These are phyloP conservation scores for Blastocystis sp. DNA, from an alignment of 352 stramenopile species.

Conservation along the genomic window DNA sequence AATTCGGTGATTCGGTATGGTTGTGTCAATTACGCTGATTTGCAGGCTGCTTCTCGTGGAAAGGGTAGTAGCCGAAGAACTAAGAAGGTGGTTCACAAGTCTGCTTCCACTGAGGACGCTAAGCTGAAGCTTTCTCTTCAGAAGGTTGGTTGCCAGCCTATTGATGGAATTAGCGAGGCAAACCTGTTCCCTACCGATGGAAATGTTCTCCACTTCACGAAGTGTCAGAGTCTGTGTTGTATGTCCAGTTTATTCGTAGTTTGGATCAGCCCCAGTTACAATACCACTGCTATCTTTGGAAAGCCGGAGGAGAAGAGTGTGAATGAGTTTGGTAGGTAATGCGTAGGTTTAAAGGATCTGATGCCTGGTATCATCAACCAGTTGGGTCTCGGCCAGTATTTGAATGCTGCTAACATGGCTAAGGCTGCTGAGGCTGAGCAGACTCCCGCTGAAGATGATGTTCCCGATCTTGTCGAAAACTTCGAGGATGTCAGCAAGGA, in stretches of 20 bases:
- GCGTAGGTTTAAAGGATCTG: conserved; percentile 16
- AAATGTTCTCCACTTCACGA: conserved; percentile 78
- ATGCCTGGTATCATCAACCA: conserved; percentile 95
- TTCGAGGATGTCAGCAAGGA: conserved; percentile 87
- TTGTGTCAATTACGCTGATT: neutral
- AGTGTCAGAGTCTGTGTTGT: conserved; percentile 72
- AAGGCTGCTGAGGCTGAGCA: conserved; percentile 74
- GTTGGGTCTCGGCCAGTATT: conserved; percentile 89
- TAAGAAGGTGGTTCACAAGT: conserved; percentile 79
- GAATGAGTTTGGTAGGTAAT: neutral
- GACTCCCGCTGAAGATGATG: conserved; percentile 86
- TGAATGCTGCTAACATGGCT: conserved; percentile 86
- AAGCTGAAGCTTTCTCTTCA: conserved; percentile 79
- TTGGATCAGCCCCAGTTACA: conserved; percentile 78
- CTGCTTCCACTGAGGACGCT: conserved; percentile 74
- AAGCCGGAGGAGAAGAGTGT: conserved; percentile 70
- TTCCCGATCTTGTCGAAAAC: conserved; percentile 94
- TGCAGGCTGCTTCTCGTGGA: conserved; percentile 73
- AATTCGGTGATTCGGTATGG: conserved; percentile 21
- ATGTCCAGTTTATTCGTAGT: conserved; percentile 60
- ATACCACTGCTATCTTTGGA: conserved; percentile 74
- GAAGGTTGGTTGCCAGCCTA: conserved; percentile 77
- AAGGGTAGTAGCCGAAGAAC: conserved; percentile 80
- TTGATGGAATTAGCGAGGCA: conserved; percentile 78
- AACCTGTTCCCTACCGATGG: conserved; percentile 82